Percentiles rank a stretch among this genome's conserved stretches.
These are phyloP conservation scores for Starmera pachycereana DNA, from an alignment of 805 yeast species.

Conservation along the genomic window DNA sequence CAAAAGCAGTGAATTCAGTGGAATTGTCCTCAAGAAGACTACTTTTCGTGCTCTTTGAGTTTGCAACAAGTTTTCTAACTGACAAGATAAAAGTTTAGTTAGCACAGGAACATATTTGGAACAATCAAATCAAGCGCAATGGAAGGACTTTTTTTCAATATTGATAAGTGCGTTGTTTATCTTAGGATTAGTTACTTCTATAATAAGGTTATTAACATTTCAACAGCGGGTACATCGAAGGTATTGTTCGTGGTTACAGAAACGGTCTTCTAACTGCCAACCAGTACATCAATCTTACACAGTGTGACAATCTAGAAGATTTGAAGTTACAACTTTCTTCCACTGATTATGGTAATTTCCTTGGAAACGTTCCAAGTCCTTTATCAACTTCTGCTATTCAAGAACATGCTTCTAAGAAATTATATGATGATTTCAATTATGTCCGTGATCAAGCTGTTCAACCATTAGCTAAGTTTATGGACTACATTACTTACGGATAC, in stretches of 20 bases:
- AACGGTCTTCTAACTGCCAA: constrained; percentile 66
- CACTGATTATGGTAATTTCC: constrained; percentile 90
- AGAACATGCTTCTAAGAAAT: constrained; percentile 60
- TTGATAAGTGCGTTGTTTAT: constrained; percentile 36
- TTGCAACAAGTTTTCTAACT: too few relatives aligned
- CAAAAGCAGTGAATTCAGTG: too few relatives aligned
- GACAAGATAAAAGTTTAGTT: too few relatives aligned
- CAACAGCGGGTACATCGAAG: constrained; percentile 75
- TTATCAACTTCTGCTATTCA: constrained; percentile 82
- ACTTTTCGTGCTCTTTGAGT: too few relatives aligned
- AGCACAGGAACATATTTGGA: too few relatives aligned
- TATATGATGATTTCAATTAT: constrained; percentile 79
- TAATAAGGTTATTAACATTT: constrained; percentile 3
- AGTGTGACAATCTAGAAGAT: constrained; percentile 93
- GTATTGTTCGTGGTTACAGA: constrained; percentile 88
- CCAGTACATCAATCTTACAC: constrained; percentile 88
- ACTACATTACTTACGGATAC: constrained; percentile 88
- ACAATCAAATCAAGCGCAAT: constrained; percentile 29
- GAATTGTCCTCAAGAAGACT: too few relatives aligned
- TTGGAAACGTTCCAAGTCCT: constrained; percentile 74
- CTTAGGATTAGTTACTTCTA: constrained; percentile 13
- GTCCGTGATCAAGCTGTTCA: constrained; percentile 77
- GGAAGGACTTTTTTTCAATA: constrained; percentile 92
- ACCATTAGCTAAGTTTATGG: constrained; percentile 73
- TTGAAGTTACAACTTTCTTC: constrained; percentile 88